These are phyloP conservation scores for Ogataea degrootiae DNA, from an alignment of 805 yeast species.

Conservation along the genomic window DNA sequence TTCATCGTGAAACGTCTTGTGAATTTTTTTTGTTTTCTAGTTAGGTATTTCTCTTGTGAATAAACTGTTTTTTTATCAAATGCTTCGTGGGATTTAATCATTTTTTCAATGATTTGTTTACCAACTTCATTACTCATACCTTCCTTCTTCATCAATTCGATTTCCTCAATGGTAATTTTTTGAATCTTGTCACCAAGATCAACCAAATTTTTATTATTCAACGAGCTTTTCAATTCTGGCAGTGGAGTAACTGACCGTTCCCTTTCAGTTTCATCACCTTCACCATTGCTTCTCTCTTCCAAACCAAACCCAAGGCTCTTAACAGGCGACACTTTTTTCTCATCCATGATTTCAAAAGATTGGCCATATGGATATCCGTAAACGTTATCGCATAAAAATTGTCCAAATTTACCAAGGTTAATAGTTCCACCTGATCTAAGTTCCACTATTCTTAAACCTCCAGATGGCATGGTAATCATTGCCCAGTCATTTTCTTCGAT, in stretches of 20 bases:
- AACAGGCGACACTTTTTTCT: constrained; percentile 46
- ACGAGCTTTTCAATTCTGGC: constrained; percentile 39
- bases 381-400: constrained; percentile 67
- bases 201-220: constrained; percentile 59
- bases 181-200: constrained; percentile 71
- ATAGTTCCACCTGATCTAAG: constrained; percentile 56
- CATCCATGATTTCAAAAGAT: constrained; percentile 75
- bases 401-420: constrained; percentile 87
- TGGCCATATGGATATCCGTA: constrained; percentile 85
- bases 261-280: constrained; percentile 21
- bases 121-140: constrained; percentile 63
- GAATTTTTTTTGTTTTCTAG: constrained; percentile 89
- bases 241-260: constrained; percentile 21
- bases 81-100: constrained; percentile 78
- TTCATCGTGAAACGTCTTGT: constrained; percentile 81
- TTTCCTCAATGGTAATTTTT: constrained; percentile 69
- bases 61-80: constrained; percentile 85
- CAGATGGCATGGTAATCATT: constrained; percentile 76
- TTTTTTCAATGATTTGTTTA: constrained; percentile 71
- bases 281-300: constrained; percentile 25
- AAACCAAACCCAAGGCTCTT: constrained; percentile 29
- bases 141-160: constrained; percentile 72
- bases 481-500: constrained; percentile 51
- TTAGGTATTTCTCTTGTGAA: constrained; percentile 88
- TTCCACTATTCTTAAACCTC: constrained; percentile 67